A percentile compares a stretch with the other conserved stretches of the same genome.
phyloP scores from a whole-genome alignment of 352 stramenopile genomes.

The Phytophthora brassicae region DNA sequence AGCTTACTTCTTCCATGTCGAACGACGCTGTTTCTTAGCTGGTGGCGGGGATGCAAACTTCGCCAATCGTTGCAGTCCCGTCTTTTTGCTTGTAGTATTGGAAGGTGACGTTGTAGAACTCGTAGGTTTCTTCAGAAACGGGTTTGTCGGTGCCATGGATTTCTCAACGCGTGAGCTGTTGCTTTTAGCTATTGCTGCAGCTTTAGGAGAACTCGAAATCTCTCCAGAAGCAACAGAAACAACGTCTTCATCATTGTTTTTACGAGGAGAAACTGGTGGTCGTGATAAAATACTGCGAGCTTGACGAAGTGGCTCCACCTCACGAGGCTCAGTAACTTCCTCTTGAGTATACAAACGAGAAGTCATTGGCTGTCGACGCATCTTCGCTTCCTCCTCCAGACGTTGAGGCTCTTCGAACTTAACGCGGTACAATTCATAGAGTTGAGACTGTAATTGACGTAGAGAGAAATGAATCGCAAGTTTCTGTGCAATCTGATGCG shows the following conservation, averaged over 20 bases:
- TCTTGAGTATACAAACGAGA: constrained; percentile 16
- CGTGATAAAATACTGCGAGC: constrained; percentile 41
- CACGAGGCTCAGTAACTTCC: constrained; percentile 7
- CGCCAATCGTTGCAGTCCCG: constrained; percentile 56
- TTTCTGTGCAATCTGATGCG: constrained; percentile 82
- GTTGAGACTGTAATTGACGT: constrained; percentile 66
- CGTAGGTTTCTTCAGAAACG: constrained; percentile 67
- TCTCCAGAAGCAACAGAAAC: constrained; percentile 6
- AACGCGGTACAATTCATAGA: constrained; percentile 73
- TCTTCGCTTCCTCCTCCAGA: constrained; percentile 16
- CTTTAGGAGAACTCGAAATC: constrained; percentile 6
- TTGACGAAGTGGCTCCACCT: constrained; percentile 36
- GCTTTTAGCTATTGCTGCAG: constrained; percentile 5
- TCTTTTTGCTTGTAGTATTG: constrained; percentile 35
- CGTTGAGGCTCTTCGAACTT: constrained; percentile 48
- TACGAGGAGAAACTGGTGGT: constrained; percentile 30
- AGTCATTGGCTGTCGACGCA: constrained; percentile 5
- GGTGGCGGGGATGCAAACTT: constrained; percentile 60
- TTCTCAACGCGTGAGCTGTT: constrained; percentile 29
- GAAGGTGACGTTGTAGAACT: constrained; percentile 16
- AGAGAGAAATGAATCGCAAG: constrained; percentile 79
- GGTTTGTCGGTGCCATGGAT: constrained; percentile 63
- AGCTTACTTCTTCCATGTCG: constrained; percentile 34
- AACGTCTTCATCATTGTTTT: constrained; percentile 15
- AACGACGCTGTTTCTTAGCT: constrained; percentile 43